A percentile compares a stretch with the other conserved stretches of the same genome.
These are phyloP conservation scores for Sungouiella blattae DNA, from an alignment of 805 yeast species.

Conservation along the genomic window DNA sequence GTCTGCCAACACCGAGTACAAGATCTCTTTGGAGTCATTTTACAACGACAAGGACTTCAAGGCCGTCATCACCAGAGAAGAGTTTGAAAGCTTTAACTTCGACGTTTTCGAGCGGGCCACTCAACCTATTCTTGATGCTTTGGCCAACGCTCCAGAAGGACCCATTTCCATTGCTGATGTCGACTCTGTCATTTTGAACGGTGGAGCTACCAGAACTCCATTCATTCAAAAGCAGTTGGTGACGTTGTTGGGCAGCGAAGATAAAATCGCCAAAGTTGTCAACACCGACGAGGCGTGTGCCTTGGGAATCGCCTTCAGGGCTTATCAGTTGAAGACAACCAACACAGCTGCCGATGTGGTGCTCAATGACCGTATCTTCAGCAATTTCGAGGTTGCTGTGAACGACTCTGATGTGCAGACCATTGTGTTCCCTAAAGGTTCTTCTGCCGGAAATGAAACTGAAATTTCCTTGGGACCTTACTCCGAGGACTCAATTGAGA, in stretches of 20 bases:
- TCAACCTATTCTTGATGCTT: constrained; percentile 52
- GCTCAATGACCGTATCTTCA: constrained; percentile 54
- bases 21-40: constrained; percentile 72
- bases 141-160: constrained; percentile 32
- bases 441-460: constrained; percentile 31
- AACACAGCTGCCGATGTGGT: constrained; percentile 55
- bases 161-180: constrained; percentile 31
- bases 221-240: constrained; percentile 64
- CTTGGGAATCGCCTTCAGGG: constrained; percentile 83
- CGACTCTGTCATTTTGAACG: constrained; percentile 72
- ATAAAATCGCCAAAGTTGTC: constrained; percentile 69
- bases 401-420: constrained; percentile 20
- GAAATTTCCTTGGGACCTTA: constrained; percentile 36
- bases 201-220: constrained; percentile 92
- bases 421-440: constrained; percentile 47
- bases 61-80: constrained; percentile 65
- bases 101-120: constrained; percentile 46
- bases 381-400: constrained; percentile 41
- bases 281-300: constrained; percentile 96
- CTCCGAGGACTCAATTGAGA: constrained; percentile 23
- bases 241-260: constrained; percentile 51
- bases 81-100: constrained; percentile 60
- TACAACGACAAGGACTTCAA: constrained; percentile 72
- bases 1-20: constrained; percentile 82
- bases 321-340: constrained; percentile 61